These are phyloP conservation scores for Rubus idaeus DNA, from an alignment of 306 rosid genomes.

Conservation along the genomic window DNA sequence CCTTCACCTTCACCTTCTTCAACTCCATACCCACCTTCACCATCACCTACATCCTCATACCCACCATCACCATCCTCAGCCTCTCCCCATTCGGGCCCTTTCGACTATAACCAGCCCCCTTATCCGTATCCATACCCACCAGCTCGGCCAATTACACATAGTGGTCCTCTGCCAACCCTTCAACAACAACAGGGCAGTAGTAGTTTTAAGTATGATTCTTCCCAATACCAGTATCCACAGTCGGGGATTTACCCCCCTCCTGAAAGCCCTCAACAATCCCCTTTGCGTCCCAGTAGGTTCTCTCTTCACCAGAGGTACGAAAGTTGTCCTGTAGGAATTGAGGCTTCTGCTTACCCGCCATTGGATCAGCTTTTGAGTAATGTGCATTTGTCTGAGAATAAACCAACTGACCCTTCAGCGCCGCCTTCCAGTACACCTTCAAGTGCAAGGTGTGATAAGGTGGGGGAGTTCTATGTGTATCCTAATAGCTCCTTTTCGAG, in stretches of 20 bases:
- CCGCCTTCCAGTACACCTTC: conserved; percentile 42
- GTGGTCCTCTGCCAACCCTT: conserved; percentile 43
- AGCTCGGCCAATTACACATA: conserved; percentile 24
- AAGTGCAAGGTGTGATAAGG: conserved; percentile 38
- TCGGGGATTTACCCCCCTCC: conserved; percentile 33
- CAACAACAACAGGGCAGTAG: conserved; percentile 38
- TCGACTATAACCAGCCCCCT: conserved; percentile 27
- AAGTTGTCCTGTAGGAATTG: conserved; percentile 24
- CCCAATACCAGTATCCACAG: conserved; percentile 49
- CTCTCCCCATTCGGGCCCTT: conserved; percentile 31
- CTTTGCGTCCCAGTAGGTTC: conserved; percentile 49
- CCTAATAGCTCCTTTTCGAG: conserved; percentile 49
- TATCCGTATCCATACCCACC: conserved; percentile 44
- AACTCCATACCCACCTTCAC: conserved; percentile 4
- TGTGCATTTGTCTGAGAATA: conserved; percentile 51
- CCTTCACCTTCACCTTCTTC: conserved; percentile 16
- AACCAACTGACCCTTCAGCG: conserved; percentile 43
- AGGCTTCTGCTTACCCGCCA: conserved; percentile 54
- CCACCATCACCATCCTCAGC: conserved; percentile 39
- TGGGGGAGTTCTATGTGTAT: conserved; percentile 44
- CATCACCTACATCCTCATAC: conserved; percentile 19
- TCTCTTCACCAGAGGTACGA: conserved; percentile 42
- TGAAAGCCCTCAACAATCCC: conserved; percentile 28
- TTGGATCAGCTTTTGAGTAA: conserved; percentile 54
- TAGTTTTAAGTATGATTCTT: conserved; percentile 59